These are phyloP conservation scores for Chlorella vulgaris DNA, from an alignment of 139 green algal species.

Conservation along the genomic window DNA sequence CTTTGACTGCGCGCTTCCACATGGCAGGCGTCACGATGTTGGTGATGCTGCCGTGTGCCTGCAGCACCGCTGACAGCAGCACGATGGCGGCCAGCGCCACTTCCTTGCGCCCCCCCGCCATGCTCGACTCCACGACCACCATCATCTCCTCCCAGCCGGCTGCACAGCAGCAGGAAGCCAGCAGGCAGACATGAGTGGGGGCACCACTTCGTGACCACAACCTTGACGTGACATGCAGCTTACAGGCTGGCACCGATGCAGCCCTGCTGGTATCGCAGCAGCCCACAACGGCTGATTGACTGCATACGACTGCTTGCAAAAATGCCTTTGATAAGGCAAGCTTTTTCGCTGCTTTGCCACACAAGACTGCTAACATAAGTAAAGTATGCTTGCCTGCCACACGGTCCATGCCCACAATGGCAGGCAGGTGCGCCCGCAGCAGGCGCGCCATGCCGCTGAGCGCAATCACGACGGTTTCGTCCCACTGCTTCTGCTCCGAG, in stretches of 20 bases:
- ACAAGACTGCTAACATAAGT: too few species aligned
- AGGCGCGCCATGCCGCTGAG: conserved; percentile 82
- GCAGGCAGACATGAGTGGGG: not conserved
- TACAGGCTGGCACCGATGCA: not conserved
- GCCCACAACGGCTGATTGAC: not conserved
- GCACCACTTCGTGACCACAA: too few species aligned
- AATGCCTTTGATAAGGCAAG: too few species aligned
- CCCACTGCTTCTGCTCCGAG: conserved; percentile 95
- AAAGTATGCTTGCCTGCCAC: conserved; percentile 45
- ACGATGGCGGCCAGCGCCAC: conserved; percentile 66
- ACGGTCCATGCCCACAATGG: conserved; percentile 65
- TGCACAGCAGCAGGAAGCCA: not conserved
- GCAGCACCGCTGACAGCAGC: conserved; percentile 61
- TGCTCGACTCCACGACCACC: conserved; percentile 67
- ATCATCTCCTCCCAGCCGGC: conserved; percentile 82
- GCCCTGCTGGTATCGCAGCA: too few species aligned
- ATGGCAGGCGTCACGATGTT: conserved; percentile 27
- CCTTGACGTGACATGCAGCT: too few species aligned
- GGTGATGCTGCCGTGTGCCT: conserved; percentile 36
- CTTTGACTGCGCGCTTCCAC: conserved; percentile 64
- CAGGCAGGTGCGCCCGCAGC: conserved; percentile 75
- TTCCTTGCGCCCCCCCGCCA: conserved; percentile 73
- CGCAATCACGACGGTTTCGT: conserved; percentile 90
- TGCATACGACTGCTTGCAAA: too few species aligned
- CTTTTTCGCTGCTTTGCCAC: too few species aligned